Conservation (phyloP, 768 basidiomycete species). For the Russula sp. region DNA sequence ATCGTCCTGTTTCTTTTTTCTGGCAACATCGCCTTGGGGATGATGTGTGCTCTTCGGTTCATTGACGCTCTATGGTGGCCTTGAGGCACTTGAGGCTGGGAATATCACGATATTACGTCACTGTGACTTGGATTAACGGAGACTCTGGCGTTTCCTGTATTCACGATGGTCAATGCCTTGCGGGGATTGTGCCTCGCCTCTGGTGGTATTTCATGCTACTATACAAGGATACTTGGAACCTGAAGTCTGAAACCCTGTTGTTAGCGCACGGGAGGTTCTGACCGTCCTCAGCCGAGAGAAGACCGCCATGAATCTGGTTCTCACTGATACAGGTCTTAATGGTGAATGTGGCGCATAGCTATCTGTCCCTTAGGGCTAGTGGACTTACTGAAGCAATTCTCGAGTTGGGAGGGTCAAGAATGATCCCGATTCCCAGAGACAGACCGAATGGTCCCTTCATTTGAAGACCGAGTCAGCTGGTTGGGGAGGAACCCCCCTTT, state of each 20-base stretch:
- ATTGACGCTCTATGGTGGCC: neutral
- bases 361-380: neutral
- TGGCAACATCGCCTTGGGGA: neutral
- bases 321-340: neutral
- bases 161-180: neutral
- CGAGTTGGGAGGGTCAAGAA: neutral
- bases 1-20: neutral
- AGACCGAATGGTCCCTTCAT: neutral
- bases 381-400: neutral
- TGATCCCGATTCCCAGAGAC: slow-evolving; percentile 1
- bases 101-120: neutral
- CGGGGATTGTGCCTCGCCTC: neutral
- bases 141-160: neutral
- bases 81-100: neutral
- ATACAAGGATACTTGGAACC: neutral
- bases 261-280: neutral
- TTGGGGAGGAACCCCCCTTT: neutral
- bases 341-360: neutral
- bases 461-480: neutral
- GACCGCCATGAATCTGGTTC: neutral
- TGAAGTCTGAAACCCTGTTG: neutral
- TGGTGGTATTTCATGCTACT: neutral
- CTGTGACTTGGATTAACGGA: neutral
- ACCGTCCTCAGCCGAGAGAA: neutral
- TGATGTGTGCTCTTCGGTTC: neutral